These are phyloP conservation scores for Phytophthora fragariae DNA, from an alignment of 352 stramenopile genomes.

Conservation along the genomic window DNA sequence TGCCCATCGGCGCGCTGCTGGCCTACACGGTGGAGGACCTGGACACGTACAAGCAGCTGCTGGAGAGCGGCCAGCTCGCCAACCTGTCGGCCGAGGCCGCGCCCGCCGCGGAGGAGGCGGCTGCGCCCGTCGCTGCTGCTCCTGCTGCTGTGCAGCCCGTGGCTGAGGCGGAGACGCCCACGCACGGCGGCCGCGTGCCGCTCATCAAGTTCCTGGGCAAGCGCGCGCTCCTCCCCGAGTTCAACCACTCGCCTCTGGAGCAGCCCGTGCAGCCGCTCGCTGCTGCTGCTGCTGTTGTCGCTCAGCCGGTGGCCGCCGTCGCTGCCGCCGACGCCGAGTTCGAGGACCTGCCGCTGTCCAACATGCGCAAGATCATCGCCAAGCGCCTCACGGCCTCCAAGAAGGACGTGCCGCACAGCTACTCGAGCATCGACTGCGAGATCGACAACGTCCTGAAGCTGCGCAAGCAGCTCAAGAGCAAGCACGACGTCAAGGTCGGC, in stretches of 20 bases:
- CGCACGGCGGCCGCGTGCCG: slow-evolving; percentile 53
- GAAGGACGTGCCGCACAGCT: slow-evolving; percentile 96
- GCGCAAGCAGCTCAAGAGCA: slow-evolving; percentile 92
- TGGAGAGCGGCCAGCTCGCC: slow-evolving; percentile 64
- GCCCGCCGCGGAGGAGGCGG: slow-evolving; percentile 13
- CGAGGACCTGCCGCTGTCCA: slow-evolving; percentile 89
- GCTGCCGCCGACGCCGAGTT: slow-evolving; percentile 53
- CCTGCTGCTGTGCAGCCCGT: neutral
- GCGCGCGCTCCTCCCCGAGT: slow-evolving; percentile 66
- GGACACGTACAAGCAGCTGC: slow-evolving; percentile 73
- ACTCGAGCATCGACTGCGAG: slow-evolving; percentile 96
- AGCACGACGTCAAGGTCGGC: slow-evolving; percentile 97
- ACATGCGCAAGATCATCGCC: slow-evolving; percentile 99
- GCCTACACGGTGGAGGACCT: slow-evolving; percentile 95
- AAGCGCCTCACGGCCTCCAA: slow-evolving; percentile 98
- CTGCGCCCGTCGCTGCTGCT: slow-evolving; percentile 8
- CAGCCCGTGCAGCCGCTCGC: slow-evolving; percentile 19
- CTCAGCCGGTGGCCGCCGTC: slow-evolving; percentile 20
- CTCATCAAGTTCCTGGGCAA: slow-evolving; percentile 91
- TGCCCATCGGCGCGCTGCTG: slow-evolving; percentile 93
- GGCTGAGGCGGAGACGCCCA: neutral
- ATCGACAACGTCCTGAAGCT: slow-evolving; percentile 93
- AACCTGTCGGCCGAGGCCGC: slow-evolving; percentile 41
- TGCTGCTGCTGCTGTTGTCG: slow-evolving; percentile 5
- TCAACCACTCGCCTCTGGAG: slow-evolving; percentile 44